These are phyloP conservation scores for Narthecium ossifragum DNA, from an alignment of 106 monocot species.

Conservation along the genomic window DNA sequence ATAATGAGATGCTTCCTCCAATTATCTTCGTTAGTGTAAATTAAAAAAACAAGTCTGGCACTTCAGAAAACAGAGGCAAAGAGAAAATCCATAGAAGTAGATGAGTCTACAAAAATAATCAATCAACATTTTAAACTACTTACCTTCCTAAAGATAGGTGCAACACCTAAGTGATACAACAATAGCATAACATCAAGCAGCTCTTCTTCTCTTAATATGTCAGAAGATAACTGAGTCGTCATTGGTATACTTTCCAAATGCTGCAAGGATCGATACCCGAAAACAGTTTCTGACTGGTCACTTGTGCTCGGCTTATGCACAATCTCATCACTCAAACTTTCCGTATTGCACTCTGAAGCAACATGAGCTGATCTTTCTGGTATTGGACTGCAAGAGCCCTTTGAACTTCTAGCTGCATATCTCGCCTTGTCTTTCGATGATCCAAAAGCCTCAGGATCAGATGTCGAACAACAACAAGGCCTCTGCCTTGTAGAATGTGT, in stretches of 20 bases:
- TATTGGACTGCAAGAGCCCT: conserved; percentile 38
- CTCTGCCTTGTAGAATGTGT: conserved; percentile 79
- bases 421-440: conserved; percentile 30
- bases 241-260: conserved; percentile 29
- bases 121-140: conserved; percentile 10
- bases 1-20: too few species aligned
- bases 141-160: conserved; percentile 84
- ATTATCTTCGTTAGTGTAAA: too few species aligned
- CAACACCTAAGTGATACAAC: conserved; percentile 78
- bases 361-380: conserved; percentile 51
- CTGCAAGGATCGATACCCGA: conserved; percentile 42
- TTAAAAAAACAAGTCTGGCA: too few species aligned
- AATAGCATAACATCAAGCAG: conserved; percentile 78
- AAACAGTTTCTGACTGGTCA: conserved; percentile 40
- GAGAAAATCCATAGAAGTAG: too few species aligned
- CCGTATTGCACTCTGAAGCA: conserved; percentile 56
- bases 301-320: conserved; percentile 74
- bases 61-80: too few species aligned
- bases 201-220: conserved; percentile 68
- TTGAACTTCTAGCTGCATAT: conserved; percentile 37
- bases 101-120: too few species aligned
- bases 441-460: conserved; percentile 39
- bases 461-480: conserved; percentile 79
- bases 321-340: conserved; percentile 72
- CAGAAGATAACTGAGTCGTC: conserved; percentile 42